These are phyloP conservation scores for Cymbidium sinense DNA, from an alignment of 106 monocot genomes.

Conservation along the genomic window DNA sequence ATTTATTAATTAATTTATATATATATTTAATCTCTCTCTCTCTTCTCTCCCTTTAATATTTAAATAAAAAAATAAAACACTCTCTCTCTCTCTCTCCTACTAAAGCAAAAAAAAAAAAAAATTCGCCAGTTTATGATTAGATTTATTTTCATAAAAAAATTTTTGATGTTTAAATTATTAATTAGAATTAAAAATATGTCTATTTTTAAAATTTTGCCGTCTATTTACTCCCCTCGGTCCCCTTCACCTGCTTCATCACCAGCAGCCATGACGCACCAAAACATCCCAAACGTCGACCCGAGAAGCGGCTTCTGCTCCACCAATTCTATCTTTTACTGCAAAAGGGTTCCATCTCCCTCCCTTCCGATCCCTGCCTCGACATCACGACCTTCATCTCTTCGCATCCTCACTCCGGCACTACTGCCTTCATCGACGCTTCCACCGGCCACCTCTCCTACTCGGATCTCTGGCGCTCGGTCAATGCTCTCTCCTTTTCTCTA, in stretches of 20 bases:
- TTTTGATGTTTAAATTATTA: too few relatives aligned
- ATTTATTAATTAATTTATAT: too few relatives aligned
- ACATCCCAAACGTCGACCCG: not conserved
- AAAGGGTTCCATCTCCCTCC: conserved; percentile 46
- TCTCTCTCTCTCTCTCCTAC: too few relatives aligned
- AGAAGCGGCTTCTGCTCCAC: not conserved
- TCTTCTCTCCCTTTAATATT: too few relatives aligned
- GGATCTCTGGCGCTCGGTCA: conserved; percentile 41
- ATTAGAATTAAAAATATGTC: too few relatives aligned
- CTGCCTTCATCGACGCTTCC: conserved; percentile 75
- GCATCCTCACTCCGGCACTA: conserved; percentile 50
- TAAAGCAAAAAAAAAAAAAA: too few relatives aligned
- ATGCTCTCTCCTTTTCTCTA: conserved; percentile 48
- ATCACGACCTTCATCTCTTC: conserved; percentile 8
- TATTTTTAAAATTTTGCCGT: too few relatives aligned
- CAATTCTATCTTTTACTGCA: conserved; percentile 52
- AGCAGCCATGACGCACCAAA: not conserved
- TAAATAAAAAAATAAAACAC: too few relatives aligned
- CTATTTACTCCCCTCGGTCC: too few relatives aligned
- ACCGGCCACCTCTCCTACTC: conserved; percentile 54
- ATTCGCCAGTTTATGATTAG: too few relatives aligned
- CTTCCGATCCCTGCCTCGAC: conserved; percentile 36
- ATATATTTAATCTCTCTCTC: too few relatives aligned
- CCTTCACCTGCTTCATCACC: not conserved
- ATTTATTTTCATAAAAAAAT: too few relatives aligned